Evolutionary conservation across 2,329 filamentous ascomycete species (phyloP).

Genomic region (Phialophora chinensis): DNA sequence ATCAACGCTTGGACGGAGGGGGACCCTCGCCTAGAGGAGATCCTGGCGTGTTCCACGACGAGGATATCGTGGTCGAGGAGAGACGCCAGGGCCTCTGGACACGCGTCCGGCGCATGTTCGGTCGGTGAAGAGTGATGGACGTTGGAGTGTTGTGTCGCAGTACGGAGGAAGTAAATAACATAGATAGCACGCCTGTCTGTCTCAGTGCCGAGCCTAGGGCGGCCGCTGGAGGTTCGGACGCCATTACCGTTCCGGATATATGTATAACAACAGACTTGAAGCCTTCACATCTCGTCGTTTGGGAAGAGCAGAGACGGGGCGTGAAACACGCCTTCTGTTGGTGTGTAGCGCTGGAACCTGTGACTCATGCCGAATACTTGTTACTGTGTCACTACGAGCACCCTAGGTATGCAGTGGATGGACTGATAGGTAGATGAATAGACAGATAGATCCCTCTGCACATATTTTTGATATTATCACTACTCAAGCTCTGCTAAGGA

Average conservation of each 20-base stretch:
- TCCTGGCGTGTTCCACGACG: neutral
- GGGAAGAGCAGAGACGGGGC: neutral
- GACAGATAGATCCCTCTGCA: neutral
- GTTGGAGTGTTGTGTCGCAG: neutral
- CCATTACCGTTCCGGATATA: neutral
- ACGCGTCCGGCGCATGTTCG: conserved; percentile 16
- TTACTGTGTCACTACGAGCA: neutral
- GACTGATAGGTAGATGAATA: neutral
- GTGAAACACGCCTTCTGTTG: neutral
- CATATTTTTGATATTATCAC: neutral
- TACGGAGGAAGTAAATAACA: no score
- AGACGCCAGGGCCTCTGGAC: conserved; percentile 10
- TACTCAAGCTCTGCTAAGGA: neutral
- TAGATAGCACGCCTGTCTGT: no score
- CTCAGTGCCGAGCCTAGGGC: no score
- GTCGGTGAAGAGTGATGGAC: conserved; percentile 7
- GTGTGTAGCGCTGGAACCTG: neutral
- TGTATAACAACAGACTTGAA: neutral
- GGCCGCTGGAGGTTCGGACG: no score
- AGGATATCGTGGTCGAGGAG: conserved; percentile 12
- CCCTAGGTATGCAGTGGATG: neutral
- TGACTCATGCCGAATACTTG: neutral
- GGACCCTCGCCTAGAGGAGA: neutral
- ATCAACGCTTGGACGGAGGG: neutral
- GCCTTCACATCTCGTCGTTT: neutral